Percentiles rank a stretch among this genome's conserved stretches.
phyloP scores from a whole-genome alignment of 192 early-diverging fungal genomes.

The Mortierella claussenii region DNA sequence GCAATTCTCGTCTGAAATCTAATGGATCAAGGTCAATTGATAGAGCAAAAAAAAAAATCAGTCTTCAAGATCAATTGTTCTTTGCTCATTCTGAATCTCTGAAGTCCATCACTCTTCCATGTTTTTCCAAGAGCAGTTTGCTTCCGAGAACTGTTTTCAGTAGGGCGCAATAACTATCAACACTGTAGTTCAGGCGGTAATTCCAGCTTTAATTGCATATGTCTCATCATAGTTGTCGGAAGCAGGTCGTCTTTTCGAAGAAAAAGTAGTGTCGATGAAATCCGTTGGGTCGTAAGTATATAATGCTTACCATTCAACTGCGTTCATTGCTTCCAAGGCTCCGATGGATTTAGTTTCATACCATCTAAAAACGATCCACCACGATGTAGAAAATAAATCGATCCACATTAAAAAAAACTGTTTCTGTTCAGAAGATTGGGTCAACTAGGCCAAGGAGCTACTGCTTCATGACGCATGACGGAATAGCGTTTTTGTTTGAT shows the following conservation, averaged over 20 bases:
- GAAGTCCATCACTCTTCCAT: background rate
- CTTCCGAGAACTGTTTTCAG: conserved; percentile 49
- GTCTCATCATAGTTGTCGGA: conserved; percentile 62
- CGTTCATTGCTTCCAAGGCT: background rate
- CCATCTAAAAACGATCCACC: too few relatives aligned
- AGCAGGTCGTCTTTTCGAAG: background rate
- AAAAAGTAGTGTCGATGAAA: background rate
- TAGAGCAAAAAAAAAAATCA: background rate
- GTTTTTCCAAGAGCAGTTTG: conserved; percentile 8
- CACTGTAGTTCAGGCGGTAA: conserved; percentile 75
- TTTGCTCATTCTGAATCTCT: background rate
- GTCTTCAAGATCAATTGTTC: background rate
- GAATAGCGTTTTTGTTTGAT: too few relatives aligned
- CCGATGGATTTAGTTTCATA: background rate
- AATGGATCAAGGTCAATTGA: too few relatives aligned
- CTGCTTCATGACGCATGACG: too few relatives aligned
- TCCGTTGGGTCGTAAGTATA: background rate
- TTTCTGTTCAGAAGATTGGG: too few relatives aligned
- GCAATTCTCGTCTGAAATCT: too few relatives aligned
- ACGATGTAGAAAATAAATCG: background rate
- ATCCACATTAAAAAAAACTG: background rate
- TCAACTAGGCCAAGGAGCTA: too few relatives aligned
- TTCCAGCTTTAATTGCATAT: conserved; percentile 77
- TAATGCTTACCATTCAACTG: background rate
- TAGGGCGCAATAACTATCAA: conserved; percentile 72